A percentile compares a stretch with the other conserved stretches of the same genome.
phyloP scores from a whole-genome alignment of 2,329 filamentous ascomycete genomes.

The Calonectria pteridis region DNA sequence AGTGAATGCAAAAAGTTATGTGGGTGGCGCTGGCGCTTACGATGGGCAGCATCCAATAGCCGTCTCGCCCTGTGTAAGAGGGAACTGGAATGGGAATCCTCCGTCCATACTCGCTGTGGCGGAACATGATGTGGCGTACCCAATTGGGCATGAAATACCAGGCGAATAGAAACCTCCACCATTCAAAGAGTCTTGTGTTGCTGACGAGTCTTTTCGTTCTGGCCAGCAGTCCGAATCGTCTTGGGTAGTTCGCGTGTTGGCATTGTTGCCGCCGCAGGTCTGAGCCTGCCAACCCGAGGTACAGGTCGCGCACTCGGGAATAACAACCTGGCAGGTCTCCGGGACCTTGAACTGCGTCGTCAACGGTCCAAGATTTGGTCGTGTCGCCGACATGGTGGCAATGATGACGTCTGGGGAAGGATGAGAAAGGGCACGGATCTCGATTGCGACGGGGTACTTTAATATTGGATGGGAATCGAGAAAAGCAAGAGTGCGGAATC shows the following conservation, averaged over 20 bases:
- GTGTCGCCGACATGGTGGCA: background rate
- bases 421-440: too few species aligned
- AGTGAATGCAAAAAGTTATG: background rate
- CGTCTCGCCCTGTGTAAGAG: slow-evolving; percentile 44
- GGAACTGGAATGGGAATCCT: slow-evolving; percentile 46
- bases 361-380: slow-evolving; percentile 41
- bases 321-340: slow-evolving; percentile 32
- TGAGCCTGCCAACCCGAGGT: background rate
- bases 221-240: background rate
- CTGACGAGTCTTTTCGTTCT: background rate
- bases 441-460: background rate
- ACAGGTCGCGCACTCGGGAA: slow-evolving; percentile 39
- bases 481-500: background rate
- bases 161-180: slow-evolving; percentile 31
- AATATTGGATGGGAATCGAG: background rate
- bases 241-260: background rate
- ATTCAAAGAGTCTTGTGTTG: background rate
- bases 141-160: slow-evolving; percentile 47
- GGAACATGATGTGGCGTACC: slow-evolving; percentile 48
- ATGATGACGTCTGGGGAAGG: background rate
- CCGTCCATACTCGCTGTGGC: slow-evolving; percentile 39
- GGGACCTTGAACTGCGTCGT: slow-evolving; percentile 40
- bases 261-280: background rate
- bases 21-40: slow-evolving; percentile 30
- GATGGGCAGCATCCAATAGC: slow-evolving; percentile 50